Evolutionary conservation across 208 protist genomes (phyloP).

Genomic region (Crithidia thermophila): DNA sequence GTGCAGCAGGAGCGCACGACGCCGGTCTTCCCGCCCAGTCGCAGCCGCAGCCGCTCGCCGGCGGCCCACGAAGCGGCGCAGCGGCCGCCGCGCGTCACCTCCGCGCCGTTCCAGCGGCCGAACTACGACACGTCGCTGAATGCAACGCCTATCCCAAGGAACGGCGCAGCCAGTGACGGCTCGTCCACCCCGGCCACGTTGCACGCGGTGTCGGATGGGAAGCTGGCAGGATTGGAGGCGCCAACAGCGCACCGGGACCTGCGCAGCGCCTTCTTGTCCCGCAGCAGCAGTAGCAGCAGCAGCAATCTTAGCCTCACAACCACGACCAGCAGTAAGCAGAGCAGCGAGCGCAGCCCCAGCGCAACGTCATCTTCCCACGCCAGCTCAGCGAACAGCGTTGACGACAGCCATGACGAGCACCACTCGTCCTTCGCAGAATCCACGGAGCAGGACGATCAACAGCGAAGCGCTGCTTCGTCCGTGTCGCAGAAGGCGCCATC

Average conservation of each 20-base stretch:
- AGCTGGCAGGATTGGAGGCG: too few species aligned
- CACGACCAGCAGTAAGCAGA: not conserved
- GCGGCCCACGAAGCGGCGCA: not conserved
- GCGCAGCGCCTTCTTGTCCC: constrained; percentile 11
- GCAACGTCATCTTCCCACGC: too few species aligned
- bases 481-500: not conserved
- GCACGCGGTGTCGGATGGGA: too few species aligned
- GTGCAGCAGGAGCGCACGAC: constrained; percentile 19
- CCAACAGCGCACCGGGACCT: constrained; percentile 7
- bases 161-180: not conserved
- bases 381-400: not conserved
- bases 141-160: not conserved
- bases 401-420: not conserved
- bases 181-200: not conserved
- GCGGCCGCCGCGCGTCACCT: not conserved
- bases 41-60: constrained; percentile 10
- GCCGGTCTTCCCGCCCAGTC: not conserved
- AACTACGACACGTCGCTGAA: not conserved
- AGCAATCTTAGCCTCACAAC: constrained; percentile 2
- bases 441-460: not conserved
- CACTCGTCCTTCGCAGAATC: not conserved
- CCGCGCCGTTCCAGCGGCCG: constrained; percentile 9
- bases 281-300: constrained; percentile 16
- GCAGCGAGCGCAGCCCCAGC: not conserved
- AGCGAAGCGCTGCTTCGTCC: not conserved